phyloP scores from a whole-genome alignment of 768 basidiomycete species.

The Cyclocybe aegerita region DNA sequence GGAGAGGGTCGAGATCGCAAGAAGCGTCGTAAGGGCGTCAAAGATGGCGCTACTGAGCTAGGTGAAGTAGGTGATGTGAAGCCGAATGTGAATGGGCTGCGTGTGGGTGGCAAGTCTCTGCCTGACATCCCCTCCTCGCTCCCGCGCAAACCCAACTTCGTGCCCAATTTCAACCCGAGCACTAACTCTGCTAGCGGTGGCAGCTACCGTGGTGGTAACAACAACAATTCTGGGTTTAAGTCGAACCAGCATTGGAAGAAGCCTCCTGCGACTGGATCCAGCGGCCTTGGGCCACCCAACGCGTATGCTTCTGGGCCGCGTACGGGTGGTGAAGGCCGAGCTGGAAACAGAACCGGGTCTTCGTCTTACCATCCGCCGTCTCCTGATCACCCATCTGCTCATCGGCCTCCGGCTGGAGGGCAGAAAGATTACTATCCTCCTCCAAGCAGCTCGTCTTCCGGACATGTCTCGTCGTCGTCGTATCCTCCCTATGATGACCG shows the following conservation, averaged over 20 bases:
- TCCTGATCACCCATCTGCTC: conserved; percentile 6
- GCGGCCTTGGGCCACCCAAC: conserved; percentile 26
- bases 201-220: not conserved
- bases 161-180: too few relatives aligned
- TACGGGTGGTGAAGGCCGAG: conserved; percentile 25
- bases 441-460: not conserved
- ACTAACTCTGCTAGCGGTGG: too few relatives aligned
- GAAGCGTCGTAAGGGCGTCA: conserved; percentile 24
- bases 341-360: conserved; percentile 27
- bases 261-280: conserved; percentile 26
- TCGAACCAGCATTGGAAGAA: conserved; percentile 20
- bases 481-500: conserved; percentile 14
- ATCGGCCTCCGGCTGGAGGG: conserved; percentile 1
- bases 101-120: too few relatives aligned
- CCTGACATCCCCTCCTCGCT: not conserved
- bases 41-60: conserved; percentile 9
- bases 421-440: not conserved
- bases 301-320: conserved; percentile 22
- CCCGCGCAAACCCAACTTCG: not conserved
- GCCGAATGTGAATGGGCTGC: not conserved
- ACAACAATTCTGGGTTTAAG: conserved; percentile 1
- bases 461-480: conserved; percentile 1
- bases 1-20: conserved; percentile 29
- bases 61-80: not conserved
- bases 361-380: conserved; percentile 14